Base-by-base conservation (phyloP, 179 eudicot species). In the Beta macrorhiza region DNA sequence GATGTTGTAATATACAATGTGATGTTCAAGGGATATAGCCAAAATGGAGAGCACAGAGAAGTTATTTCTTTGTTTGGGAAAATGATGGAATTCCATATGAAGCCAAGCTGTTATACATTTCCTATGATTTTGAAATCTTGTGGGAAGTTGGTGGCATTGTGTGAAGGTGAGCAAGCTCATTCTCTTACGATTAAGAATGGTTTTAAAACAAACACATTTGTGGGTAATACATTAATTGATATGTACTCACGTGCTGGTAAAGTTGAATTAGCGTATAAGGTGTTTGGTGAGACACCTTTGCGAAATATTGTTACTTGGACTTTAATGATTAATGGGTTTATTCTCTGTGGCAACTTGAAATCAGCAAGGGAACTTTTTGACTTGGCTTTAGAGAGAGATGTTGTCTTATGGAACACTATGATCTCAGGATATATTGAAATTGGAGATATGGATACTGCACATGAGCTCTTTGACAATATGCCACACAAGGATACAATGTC, bases 281-380 rank as follows among this genome's bases (percentile, higher is more conserved):
- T 87, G 65, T 93, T 93, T 71, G 78, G 86, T 71, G 94, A 93
- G 74, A 90, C 92, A 87, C 78, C 82, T 72, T 20, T 82, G 77
- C 89, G 89, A 80, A 92, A 91, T 82, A 88, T 92, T 61, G 90
- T 92, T 82, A 84, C 91, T 13, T 92, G 94, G 94, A 92, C 97
- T 47, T 80, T 88, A 56, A 90, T 93, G 88, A 85, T 93, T 65
- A 82, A 67, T 68, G 94, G 90, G 51, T 88, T 87, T 82, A 78
- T 93, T 74, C 78, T 58, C 51, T 81, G 73, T 79, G 80, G 86
- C 25, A 81, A 86, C 74, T 16, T 93, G 77, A 75, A 75, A 45
- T 82, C 83, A 22, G 97, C 94, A 4, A 76, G 87, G 68, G 53
- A 78, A 7, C 86, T 93, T 49, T 92, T 93, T 82, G 92, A 92